Percentiles rank a stretch among this genome's conserved stretches.
phyloP scores from a whole-genome alignment of 768 basidiomycete genomes.

The Boletus edulis region DNA sequence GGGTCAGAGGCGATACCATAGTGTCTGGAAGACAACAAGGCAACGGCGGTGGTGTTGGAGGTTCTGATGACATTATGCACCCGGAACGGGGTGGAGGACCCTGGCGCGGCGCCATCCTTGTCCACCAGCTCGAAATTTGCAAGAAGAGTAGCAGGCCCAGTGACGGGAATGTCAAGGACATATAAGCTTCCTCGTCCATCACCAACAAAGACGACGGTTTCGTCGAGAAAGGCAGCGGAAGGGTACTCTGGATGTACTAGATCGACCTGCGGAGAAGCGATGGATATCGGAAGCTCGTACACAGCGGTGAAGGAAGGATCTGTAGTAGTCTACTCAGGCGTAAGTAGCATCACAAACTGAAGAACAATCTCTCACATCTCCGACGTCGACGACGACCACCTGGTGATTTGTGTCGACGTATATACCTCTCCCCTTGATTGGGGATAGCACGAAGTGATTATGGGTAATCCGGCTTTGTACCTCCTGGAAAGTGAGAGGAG shows the following conservation, averaged over 20 bases:
- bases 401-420: conserved; percentile 68
- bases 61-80: conserved; percentile 34
- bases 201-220: conserved; percentile 50
- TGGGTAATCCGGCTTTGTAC: conserved; percentile 82
- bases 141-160: conserved; percentile 42
- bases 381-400: conserved; percentile 57
- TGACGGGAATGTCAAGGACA: conserved; percentile 45
- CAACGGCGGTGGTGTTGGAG: conserved; percentile 40
- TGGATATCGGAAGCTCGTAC: conserved; percentile 57
- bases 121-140: conserved; percentile 49
- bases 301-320: conserved; percentile 53
- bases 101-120: conserved; percentile 19
- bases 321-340: conserved; percentile 46
- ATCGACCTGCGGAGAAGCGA: conserved; percentile 40
- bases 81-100: conserved; percentile 37
- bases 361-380: conserved; percentile 46
- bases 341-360: conserved; percentile 1
- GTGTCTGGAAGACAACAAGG: conserved; percentile 59
- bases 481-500: conserved; percentile 73
- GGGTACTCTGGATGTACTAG: conserved; percentile 68
- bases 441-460: conserved; percentile 67
- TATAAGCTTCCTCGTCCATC: conserved; percentile 75
- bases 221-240: conserved; percentile 56
- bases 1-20: conserved; percentile 33
- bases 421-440: conserved; percentile 44